phyloP scores from a whole-genome alignment of 768 basidiomycete genomes.

The Lenzites betulinus region DNA sequence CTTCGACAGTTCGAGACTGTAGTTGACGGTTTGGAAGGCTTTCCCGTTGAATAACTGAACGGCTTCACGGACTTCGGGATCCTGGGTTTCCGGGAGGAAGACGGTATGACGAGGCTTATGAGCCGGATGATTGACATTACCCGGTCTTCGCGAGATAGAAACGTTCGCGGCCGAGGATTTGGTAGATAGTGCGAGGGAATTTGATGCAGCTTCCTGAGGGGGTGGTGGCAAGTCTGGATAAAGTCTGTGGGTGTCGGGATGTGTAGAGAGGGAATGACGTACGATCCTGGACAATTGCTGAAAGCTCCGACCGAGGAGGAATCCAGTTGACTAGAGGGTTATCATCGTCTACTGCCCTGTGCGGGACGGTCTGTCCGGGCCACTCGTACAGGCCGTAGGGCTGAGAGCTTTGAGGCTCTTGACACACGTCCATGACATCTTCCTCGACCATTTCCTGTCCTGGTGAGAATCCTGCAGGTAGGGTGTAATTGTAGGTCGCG shows the following conservation, averaged over 20 bases:
- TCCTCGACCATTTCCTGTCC: not conserved
- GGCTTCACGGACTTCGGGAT: not conserved
- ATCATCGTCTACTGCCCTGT: not conserved
- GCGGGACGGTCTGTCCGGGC: not conserved
- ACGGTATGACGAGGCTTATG: not conserved
- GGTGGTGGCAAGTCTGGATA: not conserved
- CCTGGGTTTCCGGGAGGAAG: not conserved
- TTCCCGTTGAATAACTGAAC: not conserved
- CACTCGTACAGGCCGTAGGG: not conserved
- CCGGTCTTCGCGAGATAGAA: not conserved
- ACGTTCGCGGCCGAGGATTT: not conserved
- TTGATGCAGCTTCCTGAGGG: not conserved
- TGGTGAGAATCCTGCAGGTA: not conserved
- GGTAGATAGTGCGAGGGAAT: not conserved
- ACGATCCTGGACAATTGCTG: too few relatives aligned
- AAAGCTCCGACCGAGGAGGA: not conserved
- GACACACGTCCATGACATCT: not conserved
- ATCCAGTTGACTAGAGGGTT: not conserved
- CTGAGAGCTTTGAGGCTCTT: conserved; percentile 7
- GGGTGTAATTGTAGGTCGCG: not conserved
- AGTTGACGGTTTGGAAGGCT: too few relatives aligned
- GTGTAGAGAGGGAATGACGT: too few relatives aligned
- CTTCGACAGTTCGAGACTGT: not conserved
- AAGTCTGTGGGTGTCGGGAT: not conserved
- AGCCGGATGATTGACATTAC: conserved; percentile 5